phyloP scores from a whole-genome alignment of 2,329 filamentous ascomycete genomes.

The Cordyceps pruinosa region DNA sequence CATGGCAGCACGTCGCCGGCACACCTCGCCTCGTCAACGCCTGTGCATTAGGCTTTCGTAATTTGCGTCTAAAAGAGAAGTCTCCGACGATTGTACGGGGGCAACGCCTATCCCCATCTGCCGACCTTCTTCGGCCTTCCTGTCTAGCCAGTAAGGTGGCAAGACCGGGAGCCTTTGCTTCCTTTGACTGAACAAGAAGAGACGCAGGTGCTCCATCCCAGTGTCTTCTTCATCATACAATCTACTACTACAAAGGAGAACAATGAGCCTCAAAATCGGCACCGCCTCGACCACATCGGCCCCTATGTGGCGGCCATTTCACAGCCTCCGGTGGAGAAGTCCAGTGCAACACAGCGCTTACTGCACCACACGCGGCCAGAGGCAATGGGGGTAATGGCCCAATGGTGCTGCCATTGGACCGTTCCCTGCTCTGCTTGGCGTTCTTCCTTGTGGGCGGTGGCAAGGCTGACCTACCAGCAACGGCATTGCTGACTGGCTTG shows the following conservation, averaged over 20 bases:
- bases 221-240: neutral
- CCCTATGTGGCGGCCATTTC: neutral
- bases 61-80: neutral
- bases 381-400: neutral
- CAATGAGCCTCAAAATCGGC: neutral
- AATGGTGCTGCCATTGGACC: neutral
- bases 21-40: too few relatives aligned
- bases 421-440: neutral
- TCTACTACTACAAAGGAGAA: neutral
- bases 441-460: neutral
- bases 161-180: too few relatives aligned
- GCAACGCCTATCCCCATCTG: neutral
- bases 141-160: neutral
- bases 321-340: neutral
- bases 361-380: neutral
- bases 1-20: neutral
- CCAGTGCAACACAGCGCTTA: constrained; percentile 7
- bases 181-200: neutral
- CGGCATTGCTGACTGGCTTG: constrained; percentile 4
- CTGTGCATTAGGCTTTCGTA: neutral
- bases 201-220: neutral
- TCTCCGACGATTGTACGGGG: neutral
- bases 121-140: neutral
- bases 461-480: constrained; percentile 9
- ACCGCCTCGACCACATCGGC: neutral